A percentile compares a stretch with the other conserved stretches of the same genome.
Conservation (phyloP, 306 rosid species). For the Myrica gale region DNA sequence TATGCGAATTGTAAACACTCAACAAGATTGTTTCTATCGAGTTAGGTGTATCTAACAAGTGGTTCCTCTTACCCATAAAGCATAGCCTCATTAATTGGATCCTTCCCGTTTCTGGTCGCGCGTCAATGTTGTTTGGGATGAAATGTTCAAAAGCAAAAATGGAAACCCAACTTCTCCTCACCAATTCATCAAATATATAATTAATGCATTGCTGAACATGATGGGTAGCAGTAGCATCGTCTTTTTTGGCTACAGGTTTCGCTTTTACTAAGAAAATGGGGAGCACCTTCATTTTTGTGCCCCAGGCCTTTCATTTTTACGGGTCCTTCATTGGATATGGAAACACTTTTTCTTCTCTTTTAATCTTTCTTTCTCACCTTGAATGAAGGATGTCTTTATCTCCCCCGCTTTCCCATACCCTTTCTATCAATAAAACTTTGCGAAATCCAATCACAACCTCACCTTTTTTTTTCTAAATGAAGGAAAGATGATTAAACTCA, state of each 20-base stretch:
- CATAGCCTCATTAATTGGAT: constrained; percentile 1
- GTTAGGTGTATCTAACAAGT: neutral
- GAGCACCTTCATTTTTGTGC: constrained; percentile 12
- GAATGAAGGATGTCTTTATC: constrained; percentile 52
- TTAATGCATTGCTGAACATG: neutral
- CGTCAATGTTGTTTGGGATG: neutral
- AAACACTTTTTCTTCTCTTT: constrained; percentile 27
- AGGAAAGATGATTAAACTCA: constrained; percentile 33
- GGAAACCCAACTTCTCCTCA: neutral
- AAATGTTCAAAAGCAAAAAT: neutral
- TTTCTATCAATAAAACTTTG: constrained; percentile 37
- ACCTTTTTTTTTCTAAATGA: constrained; percentile 21
- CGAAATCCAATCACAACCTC: constrained; percentile 50
- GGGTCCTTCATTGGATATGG: neutral
- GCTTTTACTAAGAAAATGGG: neutral
- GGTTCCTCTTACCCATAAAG: constrained; percentile 1
- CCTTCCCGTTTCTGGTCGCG: neutral
- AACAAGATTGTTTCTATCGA: neutral
- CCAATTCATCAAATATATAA: neutral
- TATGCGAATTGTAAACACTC: neutral
- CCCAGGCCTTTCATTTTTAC: neutral
- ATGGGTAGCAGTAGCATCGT: neutral
- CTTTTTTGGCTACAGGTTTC: neutral
- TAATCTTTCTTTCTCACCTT: constrained; percentile 37
- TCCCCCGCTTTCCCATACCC: constrained; percentile 44